Conservation (phyloP, 2,329 filamentous ascomycete genomes). For the Colletotrichum tropicale region DNA sequence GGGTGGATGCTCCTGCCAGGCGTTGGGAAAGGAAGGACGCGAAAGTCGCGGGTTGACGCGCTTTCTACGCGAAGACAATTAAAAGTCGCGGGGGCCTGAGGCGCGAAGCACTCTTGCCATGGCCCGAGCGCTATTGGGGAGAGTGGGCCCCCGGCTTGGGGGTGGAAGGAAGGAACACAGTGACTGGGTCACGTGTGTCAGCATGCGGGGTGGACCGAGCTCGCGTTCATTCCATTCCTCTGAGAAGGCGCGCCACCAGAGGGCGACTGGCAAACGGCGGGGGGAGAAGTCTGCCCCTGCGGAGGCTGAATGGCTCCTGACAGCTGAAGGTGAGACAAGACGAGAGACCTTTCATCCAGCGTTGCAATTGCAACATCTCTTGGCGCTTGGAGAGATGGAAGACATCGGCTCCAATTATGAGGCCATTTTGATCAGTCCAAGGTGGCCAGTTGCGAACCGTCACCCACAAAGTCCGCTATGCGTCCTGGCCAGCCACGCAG, state of each 20-base stretch:
- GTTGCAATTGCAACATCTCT: not conserved
- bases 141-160: not conserved
- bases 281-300: not conserved
- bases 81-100: not conserved
- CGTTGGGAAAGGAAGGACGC: conserved; percentile 8
- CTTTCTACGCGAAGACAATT: conserved; percentile 19
- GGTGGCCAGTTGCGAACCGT: not conserved
- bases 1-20: conserved; percentile 14
- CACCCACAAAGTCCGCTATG: not conserved
- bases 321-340: not conserved
- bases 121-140: not conserved
- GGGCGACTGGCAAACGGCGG: not conserved
- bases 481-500: not conserved
- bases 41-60: conserved; percentile 15
- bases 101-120: not conserved
- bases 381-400: not conserved
- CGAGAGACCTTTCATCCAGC: not conserved
- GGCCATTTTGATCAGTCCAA: not conserved
- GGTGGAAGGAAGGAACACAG: not conserved
- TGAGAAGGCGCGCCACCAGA: not conserved
- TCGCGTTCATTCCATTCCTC: not conserved
- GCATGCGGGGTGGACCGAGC: not conserved
- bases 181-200: not conserved
- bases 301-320: not conserved
- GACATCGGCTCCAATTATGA: not conserved